Base-by-base conservation (phyloP, 805 yeast species). In the Ogataea parapolymorpha region DNA sequence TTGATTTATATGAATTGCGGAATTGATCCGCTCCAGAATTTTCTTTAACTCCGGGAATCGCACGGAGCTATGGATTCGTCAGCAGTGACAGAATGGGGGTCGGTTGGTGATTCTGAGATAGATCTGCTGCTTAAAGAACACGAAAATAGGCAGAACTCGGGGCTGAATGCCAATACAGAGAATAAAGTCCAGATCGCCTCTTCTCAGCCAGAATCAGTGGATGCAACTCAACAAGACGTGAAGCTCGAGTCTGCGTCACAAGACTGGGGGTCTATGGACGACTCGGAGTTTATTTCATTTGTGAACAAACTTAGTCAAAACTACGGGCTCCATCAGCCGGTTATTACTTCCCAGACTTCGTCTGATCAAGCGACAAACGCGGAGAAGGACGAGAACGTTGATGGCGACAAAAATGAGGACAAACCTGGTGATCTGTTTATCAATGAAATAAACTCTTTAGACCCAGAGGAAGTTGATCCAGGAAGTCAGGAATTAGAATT, bases 401-500 rank as follows among this genome's bases (percentile, higher is more conserved):
- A 8, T 7, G 22, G 22, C 22, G 22, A 20, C 6, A 20, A 20
- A 7, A 20, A 6, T 20, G 22, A 20, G 22, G 9, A 6, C 10
- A 9, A 20, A 7, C 22, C 22, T 6, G 9, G 9, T 20, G 22
- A 20, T 20, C 9, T 20, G 9, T 7, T 6, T 8, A 20, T 32
- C 4, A 12, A 12, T n/a, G 20, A 17, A 12, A 11, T 10, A 8
- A 30, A 40, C 17, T 41, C 44, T 12, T 14, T 29, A n/a, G 39
- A 34, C 18, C 35, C 27, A 3, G 28, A 41, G 9, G 47, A 43
- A 27, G 46, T 42, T 13, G 37, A 35, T 17, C 48, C 20, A 4
- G 68, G 61, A 12, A 72, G 70, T n/a, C 61, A 59, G 2, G 65
- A 61, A 18, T 71, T 71, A 35, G 66, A 62, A 11, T 85, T 83